Conservation (phyloP, 768 basidiomycete species). For the Amanita muscaria region DNA sequence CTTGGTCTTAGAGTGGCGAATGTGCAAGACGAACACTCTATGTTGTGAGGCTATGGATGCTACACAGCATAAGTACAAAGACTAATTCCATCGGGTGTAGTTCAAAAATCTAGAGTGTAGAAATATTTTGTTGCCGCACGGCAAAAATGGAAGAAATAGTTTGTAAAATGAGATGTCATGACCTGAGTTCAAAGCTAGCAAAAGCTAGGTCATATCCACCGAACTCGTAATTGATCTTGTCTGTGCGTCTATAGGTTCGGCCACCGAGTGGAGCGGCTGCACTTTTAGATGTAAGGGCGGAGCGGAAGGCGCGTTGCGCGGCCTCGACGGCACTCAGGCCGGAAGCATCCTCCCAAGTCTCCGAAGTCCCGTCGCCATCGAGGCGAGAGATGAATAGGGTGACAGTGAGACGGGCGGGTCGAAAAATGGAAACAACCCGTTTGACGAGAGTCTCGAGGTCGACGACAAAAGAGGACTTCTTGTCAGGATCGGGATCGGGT, state of each 20-base stretch:
- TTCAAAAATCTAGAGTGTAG: too few species aligned
- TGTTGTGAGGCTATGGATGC: too few species aligned
- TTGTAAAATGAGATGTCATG: not conserved
- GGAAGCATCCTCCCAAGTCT: slow-evolving; percentile 34
- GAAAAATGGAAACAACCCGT: slow-evolving; percentile 89
- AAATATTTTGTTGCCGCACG: too few species aligned
- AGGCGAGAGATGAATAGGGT: slow-evolving; percentile 84
- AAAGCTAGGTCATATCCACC: slow-evolving; percentile 88
- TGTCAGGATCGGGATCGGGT: slow-evolving; percentile 18
- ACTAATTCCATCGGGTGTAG: too few species aligned
- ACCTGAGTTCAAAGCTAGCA: slow-evolving; percentile 63
- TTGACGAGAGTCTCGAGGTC: slow-evolving; percentile 75
- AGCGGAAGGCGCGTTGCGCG: slow-evolving; percentile 65
- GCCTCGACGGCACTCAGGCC: slow-evolving; percentile 55
- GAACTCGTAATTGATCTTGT: slow-evolving; percentile 98
- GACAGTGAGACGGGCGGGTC: slow-evolving; percentile 75
- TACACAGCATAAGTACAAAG: too few species aligned
- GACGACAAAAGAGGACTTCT: slow-evolving; percentile 38
- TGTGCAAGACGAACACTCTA: too few species aligned
- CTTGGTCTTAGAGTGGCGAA: too few species aligned
- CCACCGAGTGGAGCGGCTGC: slow-evolving; percentile 3
- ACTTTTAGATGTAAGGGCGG: slow-evolving; percentile 39
- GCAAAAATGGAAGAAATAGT: not conserved
- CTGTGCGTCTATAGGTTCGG: slow-evolving; percentile 66
- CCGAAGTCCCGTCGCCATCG: slow-evolving; percentile 36